phyloP scores from a whole-genome alignment of 1,284 basidiomycete genomes.

The Trichosporon coremiiforme region DNA sequence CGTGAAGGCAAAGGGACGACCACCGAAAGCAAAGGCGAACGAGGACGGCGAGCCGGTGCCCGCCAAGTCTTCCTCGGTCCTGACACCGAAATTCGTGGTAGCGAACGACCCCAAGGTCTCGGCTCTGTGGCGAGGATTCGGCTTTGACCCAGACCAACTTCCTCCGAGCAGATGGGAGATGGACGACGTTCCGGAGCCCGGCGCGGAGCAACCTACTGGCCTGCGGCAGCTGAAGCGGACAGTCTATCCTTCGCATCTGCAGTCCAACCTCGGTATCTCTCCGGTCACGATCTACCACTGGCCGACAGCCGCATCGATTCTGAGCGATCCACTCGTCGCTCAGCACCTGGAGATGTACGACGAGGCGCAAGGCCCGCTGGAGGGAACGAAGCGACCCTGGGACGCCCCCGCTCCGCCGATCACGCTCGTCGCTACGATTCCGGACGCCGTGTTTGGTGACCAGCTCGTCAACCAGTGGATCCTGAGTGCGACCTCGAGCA shows the following conservation, averaged over 20 bases:
- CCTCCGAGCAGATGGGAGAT: slow-evolving; percentile 23
- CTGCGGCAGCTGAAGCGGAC: background rate
- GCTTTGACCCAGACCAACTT: slow-evolving; percentile 26
- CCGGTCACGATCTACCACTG: slow-evolving; percentile 37
- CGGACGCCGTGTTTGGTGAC: slow-evolving; percentile 69
- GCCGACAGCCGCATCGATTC: slow-evolving; percentile 33
- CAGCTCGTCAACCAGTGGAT: slow-evolving; percentile 76
- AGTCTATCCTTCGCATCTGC: slow-evolving; percentile 23
- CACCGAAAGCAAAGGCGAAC: background rate
- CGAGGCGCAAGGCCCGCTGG: slow-evolving; percentile 20
- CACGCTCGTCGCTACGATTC: slow-evolving; percentile 71
- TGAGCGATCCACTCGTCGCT: slow-evolving; percentile 33
- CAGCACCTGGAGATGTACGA: slow-evolving; percentile 29
- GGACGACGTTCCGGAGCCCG: background rate
- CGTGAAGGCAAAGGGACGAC: background rate
- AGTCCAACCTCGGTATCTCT: slow-evolving; percentile 28
- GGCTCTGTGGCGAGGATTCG: slow-evolving; percentile 34
- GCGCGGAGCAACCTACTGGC: background rate
- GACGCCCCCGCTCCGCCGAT: slow-evolving; percentile 60
- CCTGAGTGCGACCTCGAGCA: slow-evolving; percentile 45
- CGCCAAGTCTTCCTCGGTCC: background rate
- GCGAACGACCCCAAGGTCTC: slow-evolving; percentile 38
- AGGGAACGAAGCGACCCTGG: slow-evolving; percentile 38
- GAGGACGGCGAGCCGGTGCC: background rate
- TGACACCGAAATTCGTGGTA: slow-evolving; percentile 36